Evolutionary conservation across 208 protist genomes (phyloP).

Genomic region (Trypanosoma melophagium): DNA sequence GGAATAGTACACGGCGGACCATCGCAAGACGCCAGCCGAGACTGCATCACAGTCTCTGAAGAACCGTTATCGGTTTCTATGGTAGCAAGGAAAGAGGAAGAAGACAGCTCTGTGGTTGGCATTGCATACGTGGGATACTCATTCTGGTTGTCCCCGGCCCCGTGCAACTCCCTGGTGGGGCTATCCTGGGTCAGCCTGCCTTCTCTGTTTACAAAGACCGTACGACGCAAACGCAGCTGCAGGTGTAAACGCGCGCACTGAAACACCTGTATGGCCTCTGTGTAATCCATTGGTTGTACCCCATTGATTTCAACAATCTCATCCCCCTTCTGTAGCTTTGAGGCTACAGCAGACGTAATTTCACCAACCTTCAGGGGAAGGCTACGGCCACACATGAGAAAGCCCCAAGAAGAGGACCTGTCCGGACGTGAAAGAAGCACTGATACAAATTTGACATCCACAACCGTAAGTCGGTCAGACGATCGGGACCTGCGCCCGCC

Average conservation of each 20-base stretch:
- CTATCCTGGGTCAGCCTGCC: not conserved
- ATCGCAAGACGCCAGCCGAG: too few relatives aligned
- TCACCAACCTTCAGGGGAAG: conserved; percentile 25
- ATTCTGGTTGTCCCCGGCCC: too few relatives aligned
- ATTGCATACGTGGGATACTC: too few relatives aligned
- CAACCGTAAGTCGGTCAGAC: not conserved
- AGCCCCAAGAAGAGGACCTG: conserved; percentile 20
- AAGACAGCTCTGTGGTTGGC: too few relatives aligned
- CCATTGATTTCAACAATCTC: conserved; percentile 38
- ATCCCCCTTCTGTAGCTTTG: conserved; percentile 27
- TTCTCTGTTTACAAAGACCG: not conserved
- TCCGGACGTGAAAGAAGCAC: conserved; percentile 10
- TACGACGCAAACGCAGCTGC: conserved; percentile 20
- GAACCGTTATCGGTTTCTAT: not conserved
- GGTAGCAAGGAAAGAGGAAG: not conserved
- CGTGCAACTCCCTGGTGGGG: not conserved
- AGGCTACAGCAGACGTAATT: conserved; percentile 1
- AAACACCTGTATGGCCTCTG: conserved; percentile 26
- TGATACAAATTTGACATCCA: not conserved
- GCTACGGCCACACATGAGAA: conserved; percentile 4
- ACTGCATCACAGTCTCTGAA: too few relatives aligned
- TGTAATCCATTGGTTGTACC: conserved; percentile 20
- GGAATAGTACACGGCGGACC: too few relatives aligned
- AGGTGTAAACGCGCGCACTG: conserved; percentile 14
- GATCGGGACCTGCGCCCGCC: not conserved